phyloP scores from a whole-genome alignment of 345 rosid species.

The Trapa incisa region DNA sequence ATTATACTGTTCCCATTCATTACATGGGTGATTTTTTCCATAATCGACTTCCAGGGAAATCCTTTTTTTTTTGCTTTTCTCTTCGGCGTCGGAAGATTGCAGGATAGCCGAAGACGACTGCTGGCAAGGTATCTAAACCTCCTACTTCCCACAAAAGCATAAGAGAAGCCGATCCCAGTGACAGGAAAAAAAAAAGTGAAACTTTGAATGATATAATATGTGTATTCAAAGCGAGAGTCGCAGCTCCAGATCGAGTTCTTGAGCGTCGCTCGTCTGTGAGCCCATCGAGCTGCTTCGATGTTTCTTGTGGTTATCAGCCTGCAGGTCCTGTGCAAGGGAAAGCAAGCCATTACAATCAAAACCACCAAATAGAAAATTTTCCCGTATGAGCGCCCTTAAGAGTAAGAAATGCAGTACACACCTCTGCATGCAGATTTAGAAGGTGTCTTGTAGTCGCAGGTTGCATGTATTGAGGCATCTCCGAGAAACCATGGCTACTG shows the following conservation, averaged over 20 bases:
- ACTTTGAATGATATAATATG: not conserved
- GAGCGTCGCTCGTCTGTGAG: constrained; percentile 55
- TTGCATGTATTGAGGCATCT: constrained; percentile 46
- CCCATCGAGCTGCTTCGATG: constrained; percentile 39
- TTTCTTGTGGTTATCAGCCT: constrained; percentile 22
- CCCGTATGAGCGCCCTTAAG: too few species aligned
- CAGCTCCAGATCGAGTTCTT: constrained; percentile 84
- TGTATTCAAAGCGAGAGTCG: constrained; percentile 39
- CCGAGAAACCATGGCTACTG: constrained; percentile 32
- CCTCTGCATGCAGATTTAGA: constrained; percentile 46
- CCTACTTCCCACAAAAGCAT: not conserved
- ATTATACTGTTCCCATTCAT: not conserved
- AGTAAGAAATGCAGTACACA: not conserved
- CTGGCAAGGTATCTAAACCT: not conserved
- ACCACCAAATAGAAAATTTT: too few species aligned
- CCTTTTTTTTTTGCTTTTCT: too few species aligned
- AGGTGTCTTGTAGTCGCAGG: constrained; percentile 49
- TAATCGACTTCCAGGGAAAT: not conserved
- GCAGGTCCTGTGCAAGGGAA: constrained; percentile 24
- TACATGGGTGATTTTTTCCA: constrained; percentile 1
- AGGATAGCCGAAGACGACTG: not conserved
- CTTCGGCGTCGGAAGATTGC: not conserved
- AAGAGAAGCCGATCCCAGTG: not conserved
- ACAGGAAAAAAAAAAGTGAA: not conserved
- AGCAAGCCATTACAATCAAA: not conserved